Evolutionary conservation across 2,329 filamentous ascomycete species (phyloP).

Genomic region (Beauveria sp.): DNA sequence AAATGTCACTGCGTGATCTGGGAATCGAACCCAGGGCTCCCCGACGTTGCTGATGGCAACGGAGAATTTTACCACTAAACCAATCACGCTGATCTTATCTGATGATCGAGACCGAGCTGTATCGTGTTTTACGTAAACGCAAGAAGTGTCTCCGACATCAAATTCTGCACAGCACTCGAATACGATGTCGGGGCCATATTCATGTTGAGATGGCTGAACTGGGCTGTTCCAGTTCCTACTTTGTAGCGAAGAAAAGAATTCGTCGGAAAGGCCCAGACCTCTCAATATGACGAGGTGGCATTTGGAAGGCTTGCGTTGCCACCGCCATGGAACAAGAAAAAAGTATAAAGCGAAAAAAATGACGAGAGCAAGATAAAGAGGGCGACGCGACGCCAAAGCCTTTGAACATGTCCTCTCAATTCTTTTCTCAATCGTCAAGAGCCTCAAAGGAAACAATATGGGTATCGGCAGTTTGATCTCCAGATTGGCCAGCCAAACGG

Average conservation of each 20-base stretch:
- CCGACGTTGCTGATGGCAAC: conserved; percentile 12
- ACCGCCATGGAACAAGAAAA: not conserved
- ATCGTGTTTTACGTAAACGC: not conserved
- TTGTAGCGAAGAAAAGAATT: not conserved
- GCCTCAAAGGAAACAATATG: not conserved
- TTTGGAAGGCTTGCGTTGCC: not conserved
- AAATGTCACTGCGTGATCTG: conserved; percentile 8
- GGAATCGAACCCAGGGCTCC: conserved; percentile 12
- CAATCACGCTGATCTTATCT: conserved; percentile 11
- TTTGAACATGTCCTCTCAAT: too few species aligned
- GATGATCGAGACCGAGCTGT: not conserved
- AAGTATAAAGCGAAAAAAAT: not conserved
- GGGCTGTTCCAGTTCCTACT: too few species aligned
- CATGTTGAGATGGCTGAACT: too few species aligned
- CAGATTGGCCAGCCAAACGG: not conserved
- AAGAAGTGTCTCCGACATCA: too few species aligned
- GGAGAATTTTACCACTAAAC: conserved; percentile 13
- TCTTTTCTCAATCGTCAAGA: too few species aligned
- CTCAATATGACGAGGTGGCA: not conserved
- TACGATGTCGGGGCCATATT: too few species aligned
- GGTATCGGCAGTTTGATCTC: not conserved
- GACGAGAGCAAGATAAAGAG: not conserved
- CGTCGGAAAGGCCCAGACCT: not conserved
- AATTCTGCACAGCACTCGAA: too few species aligned
- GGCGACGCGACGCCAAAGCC: not conserved